Evolutionary conservation across 2,329 filamentous ascomycete species (phyloP), one percentile per base, ranked within the genome.

Genomic region (Dendryphion nanum): DNA sequence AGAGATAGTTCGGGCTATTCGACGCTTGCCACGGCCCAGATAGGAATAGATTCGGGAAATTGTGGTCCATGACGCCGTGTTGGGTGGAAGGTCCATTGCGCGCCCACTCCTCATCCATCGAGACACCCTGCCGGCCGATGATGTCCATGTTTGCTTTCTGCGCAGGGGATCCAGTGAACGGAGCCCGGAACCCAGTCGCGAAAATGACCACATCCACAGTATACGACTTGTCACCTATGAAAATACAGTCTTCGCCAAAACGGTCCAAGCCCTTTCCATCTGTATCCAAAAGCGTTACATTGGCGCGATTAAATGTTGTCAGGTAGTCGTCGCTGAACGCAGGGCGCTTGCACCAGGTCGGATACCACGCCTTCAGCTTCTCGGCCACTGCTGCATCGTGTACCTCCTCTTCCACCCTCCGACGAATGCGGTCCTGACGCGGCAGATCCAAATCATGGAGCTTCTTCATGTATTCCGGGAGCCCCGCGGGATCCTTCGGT

Each of bases 261-360:
- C 57, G 43, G 3, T 72, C 64, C 2, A 78, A 55, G 5, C 78
- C 76, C 44, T 71, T 68, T 4, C 75, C 76, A 31, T 77, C 62
- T 0, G 78, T 82, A 51, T 84, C 77, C 6, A 85, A 64, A 0
- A 85, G 72, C 5, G 70, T 67, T 4, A 85, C 79, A 45, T 81
- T 73, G 0, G 70, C 61, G 32, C 51, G 51, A 59, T 85, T 85
- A 68, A 83, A 84, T 0, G 72, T 43, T 5, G 66, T 51, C 1
- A 83, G 70, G 49, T 79, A 82, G 6, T 72, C 69, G 50, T 83
- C 77, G 58, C 77, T 76, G 57, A 82, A 82, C 15, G 68, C 72
- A 0, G 79, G 79, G 1, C 80, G 73, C 55, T 84, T 83, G 66
- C 81, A 83, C 74, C 76, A 81, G 0, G 59, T 58, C 0, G 76